Conservation (phyloP, 2,329 filamentous ascomycete genomes). For the Fusarium chaquense region DNA sequence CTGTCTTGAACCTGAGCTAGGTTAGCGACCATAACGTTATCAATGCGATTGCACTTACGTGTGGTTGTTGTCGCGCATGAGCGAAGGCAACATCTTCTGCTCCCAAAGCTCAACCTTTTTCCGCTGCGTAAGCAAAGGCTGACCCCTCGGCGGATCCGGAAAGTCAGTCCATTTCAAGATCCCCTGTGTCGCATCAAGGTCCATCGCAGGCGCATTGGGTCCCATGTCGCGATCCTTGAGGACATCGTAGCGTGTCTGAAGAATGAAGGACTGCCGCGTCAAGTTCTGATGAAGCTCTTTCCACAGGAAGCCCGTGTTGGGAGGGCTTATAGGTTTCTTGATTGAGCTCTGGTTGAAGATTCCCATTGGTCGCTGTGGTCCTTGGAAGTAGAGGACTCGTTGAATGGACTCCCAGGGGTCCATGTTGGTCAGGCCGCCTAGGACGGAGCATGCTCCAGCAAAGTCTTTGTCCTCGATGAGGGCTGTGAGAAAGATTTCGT, state of each 20-base stretch:
- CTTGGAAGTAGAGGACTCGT: slow-evolving; percentile 67
- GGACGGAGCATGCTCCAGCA: slow-evolving; percentile 61
- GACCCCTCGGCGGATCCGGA: slow-evolving; percentile 66
- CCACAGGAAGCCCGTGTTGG: slow-evolving; percentile 60
- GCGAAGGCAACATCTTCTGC: slow-evolving; percentile 60
- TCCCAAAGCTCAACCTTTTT: slow-evolving; percentile 69
- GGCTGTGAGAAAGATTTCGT: slow-evolving; percentile 70
- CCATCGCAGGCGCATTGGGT: slow-evolving; percentile 47
- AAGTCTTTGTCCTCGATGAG: slow-evolving; percentile 64
- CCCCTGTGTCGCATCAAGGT: slow-evolving; percentile 60
- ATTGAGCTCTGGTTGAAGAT: slow-evolving; percentile 58
- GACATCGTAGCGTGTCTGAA: slow-evolving; percentile 68
- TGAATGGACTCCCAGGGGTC: slow-evolving; percentile 62
- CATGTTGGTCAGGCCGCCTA: slow-evolving; percentile 70
- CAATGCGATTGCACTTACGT: slow-evolving; percentile 53
- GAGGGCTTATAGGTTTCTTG: slow-evolving; percentile 53
- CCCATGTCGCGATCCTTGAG: slow-evolving; percentile 62
- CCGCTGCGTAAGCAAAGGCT: slow-evolving; percentile 62
- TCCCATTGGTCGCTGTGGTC: slow-evolving; percentile 59
- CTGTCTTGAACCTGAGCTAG: slow-evolving; percentile 61
- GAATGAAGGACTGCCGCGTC: slow-evolving; percentile 66
- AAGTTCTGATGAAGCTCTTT: slow-evolving; percentile 67
- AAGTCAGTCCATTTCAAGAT: slow-evolving; percentile 70
- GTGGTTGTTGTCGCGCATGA: slow-evolving; percentile 66
- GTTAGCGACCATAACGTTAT: background rate